Evolutionary conservation across 176 grass and related monocot genomes (phyloP).

Genomic region (Phragmites australis): DNA sequence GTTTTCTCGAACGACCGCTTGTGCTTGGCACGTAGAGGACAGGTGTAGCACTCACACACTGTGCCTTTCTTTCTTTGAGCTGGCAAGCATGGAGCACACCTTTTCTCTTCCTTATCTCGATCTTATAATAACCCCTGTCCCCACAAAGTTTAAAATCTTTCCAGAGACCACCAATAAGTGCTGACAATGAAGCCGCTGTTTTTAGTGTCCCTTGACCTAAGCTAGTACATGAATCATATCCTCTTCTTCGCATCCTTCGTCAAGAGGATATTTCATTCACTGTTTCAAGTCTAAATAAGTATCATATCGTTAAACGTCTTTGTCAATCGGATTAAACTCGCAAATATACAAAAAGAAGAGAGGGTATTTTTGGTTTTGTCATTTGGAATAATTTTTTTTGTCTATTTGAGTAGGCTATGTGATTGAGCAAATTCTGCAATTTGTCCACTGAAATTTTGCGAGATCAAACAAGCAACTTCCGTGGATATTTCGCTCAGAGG

Average conservation of each 20-base stretch:
- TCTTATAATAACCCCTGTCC: not conserved
- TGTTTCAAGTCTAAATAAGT: not conserved
- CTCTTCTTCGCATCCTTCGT: not conserved
- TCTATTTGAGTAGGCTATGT: too few relatives aligned
- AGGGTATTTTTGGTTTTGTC: not conserved
- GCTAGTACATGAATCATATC: not conserved
- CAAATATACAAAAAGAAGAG: not conserved
- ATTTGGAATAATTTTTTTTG: too few relatives aligned
- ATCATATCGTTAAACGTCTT: not conserved
- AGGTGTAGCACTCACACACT: not conserved
- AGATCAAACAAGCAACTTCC: too few relatives aligned
- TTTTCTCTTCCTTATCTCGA: not conserved
- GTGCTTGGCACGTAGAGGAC: too few relatives aligned
- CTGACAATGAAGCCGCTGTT: not conserved
- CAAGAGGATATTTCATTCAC: not conserved
- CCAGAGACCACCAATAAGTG: not conserved
- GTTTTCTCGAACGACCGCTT: too few relatives aligned
- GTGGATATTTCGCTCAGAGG: too few relatives aligned
- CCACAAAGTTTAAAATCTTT: not conserved
- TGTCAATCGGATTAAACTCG: not conserved
- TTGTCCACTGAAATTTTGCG: too few relatives aligned
- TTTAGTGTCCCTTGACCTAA: not conserved
- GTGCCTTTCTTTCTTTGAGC: not conserved
- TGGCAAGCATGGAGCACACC: not conserved
- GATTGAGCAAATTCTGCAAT: too few relatives aligned